These are phyloP conservation scores for Colletotrichum abscissum DNA, from an alignment of 2,329 filamentous ascomycete genomes.

Conservation along the genomic window DNA sequence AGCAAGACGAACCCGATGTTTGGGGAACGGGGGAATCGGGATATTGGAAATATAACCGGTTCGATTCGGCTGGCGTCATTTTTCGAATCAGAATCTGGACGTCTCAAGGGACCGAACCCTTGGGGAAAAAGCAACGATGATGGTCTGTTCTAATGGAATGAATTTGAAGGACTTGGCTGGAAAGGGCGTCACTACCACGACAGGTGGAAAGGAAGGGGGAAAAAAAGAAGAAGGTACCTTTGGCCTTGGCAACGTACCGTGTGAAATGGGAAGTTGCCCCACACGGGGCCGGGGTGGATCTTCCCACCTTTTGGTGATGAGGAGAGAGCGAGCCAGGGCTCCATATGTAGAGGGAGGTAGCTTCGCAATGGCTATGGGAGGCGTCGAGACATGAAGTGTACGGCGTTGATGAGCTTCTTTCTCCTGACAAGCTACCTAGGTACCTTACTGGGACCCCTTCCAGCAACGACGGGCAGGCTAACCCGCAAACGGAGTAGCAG, in stretches of 20 bases:
- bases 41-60: too few species aligned
- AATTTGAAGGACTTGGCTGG: background rate
- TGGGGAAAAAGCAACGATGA: background rate
- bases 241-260: background rate
- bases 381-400: conserved; percentile 15
- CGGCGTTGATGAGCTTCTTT: background rate
- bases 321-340: background rate
- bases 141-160: background rate
- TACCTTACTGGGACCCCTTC: conserved; percentile 19
- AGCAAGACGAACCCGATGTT: background rate
- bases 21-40: background rate
- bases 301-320: background rate
- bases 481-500: conserved; percentile 18
- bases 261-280: background rate
- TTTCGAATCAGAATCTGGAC: background rate
- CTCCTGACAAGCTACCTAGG: conserved; percentile 28
- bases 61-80: background rate
- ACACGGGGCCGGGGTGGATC: background rate
- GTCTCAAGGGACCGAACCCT: background rate
- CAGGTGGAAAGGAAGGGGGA: background rate
- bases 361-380: background rate
- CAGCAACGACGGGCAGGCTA: conserved; percentile 19
- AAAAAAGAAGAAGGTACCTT: background rate
- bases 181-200: background rate
- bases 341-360: conserved; percentile 11